Evolutionary conservation across 768 basidiomycete genomes (phyloP).

Genomic region (Suillus brevipes): DNA sequence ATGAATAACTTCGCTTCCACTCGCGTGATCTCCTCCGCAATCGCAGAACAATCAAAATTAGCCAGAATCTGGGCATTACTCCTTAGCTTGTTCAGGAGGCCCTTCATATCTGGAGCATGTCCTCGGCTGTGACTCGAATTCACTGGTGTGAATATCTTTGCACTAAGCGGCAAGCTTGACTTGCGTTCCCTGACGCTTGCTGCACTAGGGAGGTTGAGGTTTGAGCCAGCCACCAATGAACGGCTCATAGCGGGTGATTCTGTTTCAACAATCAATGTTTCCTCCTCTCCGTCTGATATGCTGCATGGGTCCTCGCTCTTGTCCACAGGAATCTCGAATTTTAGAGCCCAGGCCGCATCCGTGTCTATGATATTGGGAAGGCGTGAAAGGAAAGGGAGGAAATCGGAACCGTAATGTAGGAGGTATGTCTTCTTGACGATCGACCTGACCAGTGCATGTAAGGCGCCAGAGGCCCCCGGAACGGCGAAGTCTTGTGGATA

Average conservation of each 20-base stretch:
- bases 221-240: constrained; percentile 21
- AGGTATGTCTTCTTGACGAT: constrained; percentile 79
- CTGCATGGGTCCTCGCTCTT: constrained; percentile 66
- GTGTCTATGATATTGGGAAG: constrained; percentile 63
- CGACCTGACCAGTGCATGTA: constrained; percentile 75
- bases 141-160: constrained; percentile 42
- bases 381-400: constrained; percentile 76
- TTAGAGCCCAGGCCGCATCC: constrained; percentile 75
- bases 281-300: constrained; percentile 54
- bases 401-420: constrained; percentile 81
- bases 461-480: constrained; percentile 67
- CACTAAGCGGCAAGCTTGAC: constrained; percentile 60
- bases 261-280: constrained; percentile 31
- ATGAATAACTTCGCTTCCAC: constrained; percentile 69
- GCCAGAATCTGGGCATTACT: constrained; percentile 59
- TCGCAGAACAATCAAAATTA: constrained; percentile 56
- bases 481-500: constrained; percentile 84
- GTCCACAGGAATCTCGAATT: constrained; percentile 53
- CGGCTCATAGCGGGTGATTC: constrained; percentile 31
- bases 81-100: constrained; percentile 62
- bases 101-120: constrained; percentile 46
- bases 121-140: constrained; percentile 26
- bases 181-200: constrained; percentile 58
- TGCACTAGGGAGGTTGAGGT: constrained; percentile 22
- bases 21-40: constrained; percentile 86